phyloP scores from a whole-genome alignment of 768 basidiomycete genomes.

The Panaeolus cyanescens region DNA sequence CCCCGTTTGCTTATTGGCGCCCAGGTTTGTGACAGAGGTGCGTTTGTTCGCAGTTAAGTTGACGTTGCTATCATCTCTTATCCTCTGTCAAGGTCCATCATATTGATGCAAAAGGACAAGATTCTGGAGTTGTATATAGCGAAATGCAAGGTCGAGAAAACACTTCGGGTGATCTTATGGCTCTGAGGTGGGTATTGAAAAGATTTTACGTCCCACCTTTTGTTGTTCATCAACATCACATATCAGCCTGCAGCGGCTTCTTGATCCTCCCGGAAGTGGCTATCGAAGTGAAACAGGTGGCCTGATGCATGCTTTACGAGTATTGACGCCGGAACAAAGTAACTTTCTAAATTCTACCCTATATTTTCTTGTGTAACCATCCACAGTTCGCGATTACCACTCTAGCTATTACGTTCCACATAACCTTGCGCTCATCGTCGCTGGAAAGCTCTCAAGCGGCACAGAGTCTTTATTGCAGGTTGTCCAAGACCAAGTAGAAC shows the following conservation, averaged over 20 bases:
- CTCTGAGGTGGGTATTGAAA: constrained; percentile 69
- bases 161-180: constrained; percentile 89
- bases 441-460: constrained; percentile 82
- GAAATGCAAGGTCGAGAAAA: constrained; percentile 98
- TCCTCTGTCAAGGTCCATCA: constrained; percentile 77
- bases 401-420: constrained; percentile 89
- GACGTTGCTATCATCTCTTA: constrained; percentile 7
- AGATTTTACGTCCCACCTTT: constrained; percentile 1
- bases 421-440: constrained; percentile 86
- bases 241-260: constrained; percentile 70
- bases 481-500: constrained; percentile 82
- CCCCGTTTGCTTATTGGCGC: constrained; percentile 11
- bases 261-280: constrained; percentile 81
- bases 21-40: constrained; percentile 62
- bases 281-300: constrained; percentile 98
- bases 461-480: constrained; percentile 78
- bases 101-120: constrained; percentile 85
- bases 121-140: constrained; percentile 95
- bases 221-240: constrained; percentile 4
- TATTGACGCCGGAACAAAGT: constrained; percentile 90
- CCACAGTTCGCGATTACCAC: constrained; percentile 86
- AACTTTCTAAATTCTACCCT: constrained; percentile 17
- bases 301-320: constrained; percentile 87
- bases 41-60: constrained; percentile 13
- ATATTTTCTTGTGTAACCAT: constrained; percentile 7